Evolutionary conservation across 768 basidiomycete species (phyloP).

Genomic region (Strobilomyces echinocephalus): DNA sequence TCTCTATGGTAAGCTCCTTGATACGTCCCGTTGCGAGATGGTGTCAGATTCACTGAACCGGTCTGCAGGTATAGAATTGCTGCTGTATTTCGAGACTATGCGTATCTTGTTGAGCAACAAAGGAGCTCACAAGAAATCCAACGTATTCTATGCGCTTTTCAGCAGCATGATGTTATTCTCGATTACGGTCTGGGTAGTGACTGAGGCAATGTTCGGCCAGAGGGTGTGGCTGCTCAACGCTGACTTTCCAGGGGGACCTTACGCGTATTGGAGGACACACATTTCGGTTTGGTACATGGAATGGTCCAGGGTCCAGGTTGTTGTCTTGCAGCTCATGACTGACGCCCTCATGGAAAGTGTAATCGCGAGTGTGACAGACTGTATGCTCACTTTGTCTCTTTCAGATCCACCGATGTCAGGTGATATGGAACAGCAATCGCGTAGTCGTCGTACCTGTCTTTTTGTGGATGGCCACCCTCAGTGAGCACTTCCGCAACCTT

Average conservation of each 20-base stretch:
- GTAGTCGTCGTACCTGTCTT: not conserved
- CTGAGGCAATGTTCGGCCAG: not conserved
- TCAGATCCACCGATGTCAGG: conserved; percentile 23
- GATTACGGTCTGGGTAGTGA: conserved; percentile 30
- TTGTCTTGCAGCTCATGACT: not conserved
- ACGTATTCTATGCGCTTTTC: not conserved
- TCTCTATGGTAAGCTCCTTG: conserved; percentile 17
- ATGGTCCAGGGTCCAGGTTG: conserved; percentile 6
- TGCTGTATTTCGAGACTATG: conserved; percentile 24
- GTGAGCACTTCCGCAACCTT: not conserved
- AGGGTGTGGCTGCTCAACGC: not conserved
- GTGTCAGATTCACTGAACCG: not conserved
- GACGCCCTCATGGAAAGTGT: conserved; percentile 17
- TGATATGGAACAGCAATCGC: not conserved
- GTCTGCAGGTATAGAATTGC: conserved; percentile 17
- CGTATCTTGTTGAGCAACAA: conserved; percentile 6
- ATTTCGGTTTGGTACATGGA: conserved; percentile 25
- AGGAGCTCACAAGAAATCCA: not conserved
- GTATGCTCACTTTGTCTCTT: conserved; percentile 6
- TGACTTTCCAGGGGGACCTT: not conserved
- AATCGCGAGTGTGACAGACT: not conserved
- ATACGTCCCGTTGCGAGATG: no score
- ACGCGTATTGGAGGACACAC: not conserved
- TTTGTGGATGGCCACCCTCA: not conserved
- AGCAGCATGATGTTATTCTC: conserved; percentile 24